A percentile compares a stretch with the other conserved stretches of the same genome.
Conservation (phyloP, 1,139 yeast species). For the Candida albicans region DNA sequence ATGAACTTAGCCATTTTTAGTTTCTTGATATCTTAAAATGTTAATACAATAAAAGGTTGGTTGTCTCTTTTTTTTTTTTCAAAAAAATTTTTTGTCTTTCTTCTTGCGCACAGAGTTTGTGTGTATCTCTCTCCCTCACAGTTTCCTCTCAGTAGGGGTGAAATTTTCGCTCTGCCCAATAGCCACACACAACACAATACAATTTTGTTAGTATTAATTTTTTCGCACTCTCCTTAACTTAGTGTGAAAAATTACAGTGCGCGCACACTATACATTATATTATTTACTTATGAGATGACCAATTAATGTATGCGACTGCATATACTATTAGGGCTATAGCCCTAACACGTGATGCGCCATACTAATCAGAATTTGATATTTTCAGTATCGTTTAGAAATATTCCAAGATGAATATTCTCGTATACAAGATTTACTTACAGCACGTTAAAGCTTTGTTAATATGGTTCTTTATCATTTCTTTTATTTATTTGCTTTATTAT, state of each 20-base stretch:
- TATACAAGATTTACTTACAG: background rate
- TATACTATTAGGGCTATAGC: conserved; percentile 8
- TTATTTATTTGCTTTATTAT: background rate
- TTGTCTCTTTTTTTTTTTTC: background rate
- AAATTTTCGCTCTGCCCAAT: background rate
- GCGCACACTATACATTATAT: conserved; percentile 2
- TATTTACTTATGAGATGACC: background rate
- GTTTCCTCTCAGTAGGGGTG: background rate
- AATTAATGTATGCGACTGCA: conserved; percentile 2
- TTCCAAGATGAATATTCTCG: background rate
- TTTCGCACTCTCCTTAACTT: conserved; percentile 1
- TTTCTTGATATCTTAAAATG: conserved; percentile 7
- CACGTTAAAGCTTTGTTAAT: background rate
- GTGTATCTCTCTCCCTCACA: background rate
- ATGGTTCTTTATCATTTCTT: background rate
- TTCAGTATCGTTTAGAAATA: background rate
- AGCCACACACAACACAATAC: too few species aligned
- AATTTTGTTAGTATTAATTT: background rate
- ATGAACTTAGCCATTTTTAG: conserved; percentile 89
- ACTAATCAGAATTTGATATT: background rate
- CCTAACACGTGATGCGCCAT: conserved; percentile 3
- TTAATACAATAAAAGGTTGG: conserved; percentile 4
- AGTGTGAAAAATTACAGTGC: background rate
- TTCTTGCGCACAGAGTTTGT: conserved; percentile 2
- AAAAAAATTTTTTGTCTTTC: conserved; percentile 15